Base-by-base conservation (phyloP, 768 basidiomycete genomes). In the Sistotremastrum niveocremeum region DNA sequence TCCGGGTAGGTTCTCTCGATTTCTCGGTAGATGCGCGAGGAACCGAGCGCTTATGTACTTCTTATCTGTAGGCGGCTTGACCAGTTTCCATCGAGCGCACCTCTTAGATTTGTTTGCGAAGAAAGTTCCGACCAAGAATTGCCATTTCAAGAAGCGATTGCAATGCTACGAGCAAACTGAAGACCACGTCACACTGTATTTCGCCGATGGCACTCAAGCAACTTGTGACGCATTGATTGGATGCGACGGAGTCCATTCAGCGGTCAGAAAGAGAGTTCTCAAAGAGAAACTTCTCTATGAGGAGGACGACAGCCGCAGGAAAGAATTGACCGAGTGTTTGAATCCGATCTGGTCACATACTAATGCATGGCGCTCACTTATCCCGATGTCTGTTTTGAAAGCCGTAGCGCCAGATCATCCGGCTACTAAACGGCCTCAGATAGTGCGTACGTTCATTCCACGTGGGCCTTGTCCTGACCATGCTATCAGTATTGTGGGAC, bases 281-380 rank as follows among this genome's bases (percentile, higher is more conserved):
- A 51, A 56, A 38, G 49, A 57, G 29, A 37, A 48, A 28, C 55
- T 53, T 4, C 41, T 34, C 20, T 20, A 20, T 20, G 20, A 20
- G 31, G 44, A 34, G n/a, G n/a, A 29, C 6, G 34, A 49, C 5
- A 44, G 49, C 12, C 52, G 58, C 1, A 33, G 52, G 34, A 53
- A 49, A 10, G 51, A 55, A 4, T 50, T 71, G 7, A 44, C 66
- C 47, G 51, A 57, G 4, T 58, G 57, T 38, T 57, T 68, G 9
- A 63, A 71, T 28, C 71, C 73, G 1, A 54, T 67, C n/a, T 73
- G 64, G 64, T 70, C 65, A 37, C 70, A 71, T 7, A 68, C 62
- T 2, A 61, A 66, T 31, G 70, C 65, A 5, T 73, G 73, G 50
- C 58, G 73, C 42, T 67, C 67, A 1, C 58, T 74, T 7, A 67